Evolutionary conservation across 257 asterid genomes (phyloP).

Genomic region (Fraxinus americana): DNA sequence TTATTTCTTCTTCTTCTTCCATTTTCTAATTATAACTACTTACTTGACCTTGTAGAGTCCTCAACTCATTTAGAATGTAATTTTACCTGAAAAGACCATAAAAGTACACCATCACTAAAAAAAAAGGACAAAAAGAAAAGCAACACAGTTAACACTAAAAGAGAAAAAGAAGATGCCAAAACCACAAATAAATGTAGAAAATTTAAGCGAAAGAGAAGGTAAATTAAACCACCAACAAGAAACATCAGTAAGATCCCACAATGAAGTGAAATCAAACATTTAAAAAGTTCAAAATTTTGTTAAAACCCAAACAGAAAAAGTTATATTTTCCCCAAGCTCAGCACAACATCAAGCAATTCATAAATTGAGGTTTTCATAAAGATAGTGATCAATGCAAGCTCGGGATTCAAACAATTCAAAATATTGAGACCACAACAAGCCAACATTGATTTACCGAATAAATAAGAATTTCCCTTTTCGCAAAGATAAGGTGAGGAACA

Average conservation of each 20-base stretch:
- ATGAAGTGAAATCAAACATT: conserved; percentile 8
- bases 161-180: not conserved
- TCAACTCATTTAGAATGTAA: conserved; percentile 23
- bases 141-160: conserved; percentile 1
- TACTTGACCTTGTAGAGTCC: conserved; percentile 24
- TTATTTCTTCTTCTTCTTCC: conserved; percentile 71
- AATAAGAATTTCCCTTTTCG: not conserved
- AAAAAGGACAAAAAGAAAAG: conserved; percentile 14
- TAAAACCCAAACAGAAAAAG: conserved; percentile 3
- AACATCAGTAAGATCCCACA: conserved; percentile 10
- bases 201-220: not conserved
- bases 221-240: not conserved
- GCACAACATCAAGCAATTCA: conserved; percentile 7
- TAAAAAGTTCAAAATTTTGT: conserved; percentile 9
- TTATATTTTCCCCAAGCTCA: not conserved
- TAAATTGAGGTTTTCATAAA: conserved; percentile 4
- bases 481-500: conserved; percentile 8
- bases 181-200: not conserved
- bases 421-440: conserved; percentile 30
- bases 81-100: conserved; percentile 38
- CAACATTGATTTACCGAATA: conserved; percentile 12
- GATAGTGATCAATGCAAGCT: conserved; percentile 25
- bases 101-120: conserved; percentile 17
- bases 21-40: conserved; percentile 32
- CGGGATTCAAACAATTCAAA: conserved; percentile 9